These are phyloP conservation scores for Cudoniella acicularis DNA, from an alignment of 495 filamentous ascomycete genomes.

Conservation along the genomic window DNA sequence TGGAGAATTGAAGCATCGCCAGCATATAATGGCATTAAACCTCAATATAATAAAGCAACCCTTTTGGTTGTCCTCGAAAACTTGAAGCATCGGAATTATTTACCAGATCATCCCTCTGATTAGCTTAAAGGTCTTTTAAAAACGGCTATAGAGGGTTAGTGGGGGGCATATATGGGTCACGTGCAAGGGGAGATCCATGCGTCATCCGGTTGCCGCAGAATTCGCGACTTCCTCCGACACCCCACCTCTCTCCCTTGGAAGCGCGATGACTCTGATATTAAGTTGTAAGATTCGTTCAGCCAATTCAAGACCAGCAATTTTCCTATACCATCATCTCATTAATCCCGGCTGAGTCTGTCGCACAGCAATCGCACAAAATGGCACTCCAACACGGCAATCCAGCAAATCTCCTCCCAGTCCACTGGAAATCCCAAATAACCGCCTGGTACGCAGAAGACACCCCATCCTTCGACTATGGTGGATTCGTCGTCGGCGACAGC, in stretches of 20 bases:
- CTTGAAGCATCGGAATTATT: too few species aligned
- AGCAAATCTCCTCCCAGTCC: constrained; percentile 76
- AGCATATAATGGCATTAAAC: too few species aligned
- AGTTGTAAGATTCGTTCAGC: neutral
- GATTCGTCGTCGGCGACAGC: constrained; percentile 87
- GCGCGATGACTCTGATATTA: neutral
- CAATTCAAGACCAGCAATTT: neutral
- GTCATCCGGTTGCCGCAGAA: neutral
- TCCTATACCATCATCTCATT: neutral
- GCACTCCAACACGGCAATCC: constrained; percentile 68
- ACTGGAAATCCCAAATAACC: constrained; percentile 76
- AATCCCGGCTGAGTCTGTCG: neutral
- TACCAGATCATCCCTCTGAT: too few species aligned
- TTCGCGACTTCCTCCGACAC: neutral
- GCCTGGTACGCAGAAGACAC: constrained; percentile 93
- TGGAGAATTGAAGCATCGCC: too few species aligned
- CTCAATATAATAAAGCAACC: too few species aligned
- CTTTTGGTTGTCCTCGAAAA: too few species aligned
- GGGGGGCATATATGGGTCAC: too few species aligned
- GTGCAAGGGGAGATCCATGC: too few species aligned
- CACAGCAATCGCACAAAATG: constrained; percentile 29
- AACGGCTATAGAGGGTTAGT: too few species aligned
- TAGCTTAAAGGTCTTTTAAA: too few species aligned
- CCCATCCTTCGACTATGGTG: constrained; percentile 93
- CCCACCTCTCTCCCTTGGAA: neutral